phyloP scores from a whole-genome alignment of 306 rosid species.

The Casuarina equisetifolia region DNA sequence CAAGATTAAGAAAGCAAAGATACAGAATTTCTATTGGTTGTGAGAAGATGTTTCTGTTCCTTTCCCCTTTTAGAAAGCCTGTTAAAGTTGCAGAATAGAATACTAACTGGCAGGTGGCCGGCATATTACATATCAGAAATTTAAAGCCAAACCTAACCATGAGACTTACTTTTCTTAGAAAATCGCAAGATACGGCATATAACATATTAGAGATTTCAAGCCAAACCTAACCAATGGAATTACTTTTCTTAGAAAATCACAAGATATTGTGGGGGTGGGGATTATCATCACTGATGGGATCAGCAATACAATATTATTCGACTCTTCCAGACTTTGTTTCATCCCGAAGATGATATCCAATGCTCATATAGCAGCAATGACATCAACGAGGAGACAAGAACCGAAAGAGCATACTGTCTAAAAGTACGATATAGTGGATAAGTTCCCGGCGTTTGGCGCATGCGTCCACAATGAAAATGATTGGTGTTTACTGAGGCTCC shows the following conservation, averaged over 20 bases:
- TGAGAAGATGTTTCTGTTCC: neutral
- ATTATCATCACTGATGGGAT: neutral
- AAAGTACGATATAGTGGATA: neutral
- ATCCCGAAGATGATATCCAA: neutral
- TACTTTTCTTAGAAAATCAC: neutral
- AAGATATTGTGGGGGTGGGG: neutral
- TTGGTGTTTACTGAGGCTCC: constrained; percentile 37
- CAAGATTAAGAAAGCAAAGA: too few species aligned
- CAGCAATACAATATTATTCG: neutral
- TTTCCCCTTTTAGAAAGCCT: neutral
- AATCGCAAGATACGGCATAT: neutral
- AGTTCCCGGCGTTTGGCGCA: neutral
- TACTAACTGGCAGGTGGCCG: neutral
- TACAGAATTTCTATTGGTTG: neutral
- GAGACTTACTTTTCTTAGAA: neutral
- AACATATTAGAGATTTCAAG: neutral
- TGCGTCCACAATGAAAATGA: constrained; percentile 12
- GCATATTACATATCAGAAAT: too few species aligned
- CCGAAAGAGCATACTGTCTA: neutral
- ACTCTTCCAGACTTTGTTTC: neutral
- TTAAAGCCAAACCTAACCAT: too few species aligned
- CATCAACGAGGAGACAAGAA: neutral
- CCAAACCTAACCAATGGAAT: neutral
- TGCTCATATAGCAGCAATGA: neutral
- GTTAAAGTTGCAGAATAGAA: neutral